These are phyloP conservation scores for Pluteus cervinus DNA, from an alignment of 768 basidiomycete genomes.

Conservation along the genomic window DNA sequence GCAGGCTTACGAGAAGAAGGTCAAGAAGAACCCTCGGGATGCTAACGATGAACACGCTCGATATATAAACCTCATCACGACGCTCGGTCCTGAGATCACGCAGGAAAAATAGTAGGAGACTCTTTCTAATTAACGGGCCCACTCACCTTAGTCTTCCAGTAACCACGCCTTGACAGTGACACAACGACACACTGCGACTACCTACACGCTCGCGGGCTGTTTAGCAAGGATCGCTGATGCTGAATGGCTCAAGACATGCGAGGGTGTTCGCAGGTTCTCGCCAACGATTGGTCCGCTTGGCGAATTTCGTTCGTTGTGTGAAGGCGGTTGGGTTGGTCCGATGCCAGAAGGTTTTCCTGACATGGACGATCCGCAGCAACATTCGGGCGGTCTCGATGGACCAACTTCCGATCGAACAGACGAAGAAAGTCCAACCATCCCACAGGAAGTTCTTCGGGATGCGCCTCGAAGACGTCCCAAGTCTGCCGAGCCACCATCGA, in stretches of 20 bases:
- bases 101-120: slow-evolving; percentile 70
- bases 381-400: no score
- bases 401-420: no score
- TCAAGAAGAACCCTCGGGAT: slow-evolving; percentile 65
- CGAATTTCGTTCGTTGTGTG: slow-evolving; percentile 69
- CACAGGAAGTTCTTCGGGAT: no score
- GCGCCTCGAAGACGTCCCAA: no score
- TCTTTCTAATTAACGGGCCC: slow-evolving; percentile 1
- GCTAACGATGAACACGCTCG: slow-evolving; percentile 69
- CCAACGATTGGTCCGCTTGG: slow-evolving; percentile 66
- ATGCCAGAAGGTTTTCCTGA: slow-evolving; percentile 41
- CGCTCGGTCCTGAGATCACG: slow-evolving; percentile 71
- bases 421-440: no score
- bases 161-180: slow-evolving; percentile 61
- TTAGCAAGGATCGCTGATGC: slow-evolving; percentile 71
- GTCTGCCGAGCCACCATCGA: no score
- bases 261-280: slow-evolving; percentile 62
- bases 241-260: slow-evolving; percentile 70
- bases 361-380: slow-evolving; percentile 12
- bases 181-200: slow-evolving; percentile 52
- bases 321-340: slow-evolving; percentile 64
- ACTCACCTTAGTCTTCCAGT: slow-evolving; percentile 26
- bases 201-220: slow-evolving; percentile 56
- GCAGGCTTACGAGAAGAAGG: slow-evolving; percentile 72
- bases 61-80: slow-evolving; percentile 68